A percentile compares a stretch with the other conserved stretches of the same genome.
Conservation (phyloP, 169 alveolate genomes). For the Eimeria necatrix region DNA sequence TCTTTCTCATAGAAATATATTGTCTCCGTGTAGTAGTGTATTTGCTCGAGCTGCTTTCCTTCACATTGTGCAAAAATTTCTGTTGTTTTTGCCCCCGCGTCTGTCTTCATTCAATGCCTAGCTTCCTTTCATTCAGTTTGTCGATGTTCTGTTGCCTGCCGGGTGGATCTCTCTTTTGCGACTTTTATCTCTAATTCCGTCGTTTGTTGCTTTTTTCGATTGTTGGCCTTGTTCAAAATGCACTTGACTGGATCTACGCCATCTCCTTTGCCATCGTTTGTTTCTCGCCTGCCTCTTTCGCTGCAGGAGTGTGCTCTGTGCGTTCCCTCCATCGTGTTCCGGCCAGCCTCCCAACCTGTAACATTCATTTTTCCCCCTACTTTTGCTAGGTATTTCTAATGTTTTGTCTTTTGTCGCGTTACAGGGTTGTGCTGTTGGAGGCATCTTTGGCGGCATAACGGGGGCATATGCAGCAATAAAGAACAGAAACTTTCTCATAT, state of each 20-base stretch:
- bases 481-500: conserved; percentile 88
- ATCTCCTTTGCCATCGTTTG: not conserved
- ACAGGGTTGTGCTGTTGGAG: conserved; percentile 95
- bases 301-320: not conserved
- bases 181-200: not conserved
- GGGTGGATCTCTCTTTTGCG: not conserved
- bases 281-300: not conserved
- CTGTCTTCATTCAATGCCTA: no score
- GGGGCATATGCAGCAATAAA: conserved; percentile 91
- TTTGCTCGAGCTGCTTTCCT: no score
- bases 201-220: no score
- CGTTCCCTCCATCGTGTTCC: not conserved
- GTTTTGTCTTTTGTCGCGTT: not conserved
- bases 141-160: not conserved
- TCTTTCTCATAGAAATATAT: no score
- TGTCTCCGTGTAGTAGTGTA: no score
- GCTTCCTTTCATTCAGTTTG: no score
- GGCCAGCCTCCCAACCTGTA: not conserved
- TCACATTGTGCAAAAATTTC: no score
- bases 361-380: not conserved
- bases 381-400: not conserved
- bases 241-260: not conserved
- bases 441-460: conserved; percentile 93
- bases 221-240: not conserved
- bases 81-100: no score